Percentiles rank a stretch among this genome's conserved stretches.
Evolutionary conservation across 2,329 filamentous ascomycete genomes (phyloP).

Genomic region (Fusarium oligoseptatum): DNA sequence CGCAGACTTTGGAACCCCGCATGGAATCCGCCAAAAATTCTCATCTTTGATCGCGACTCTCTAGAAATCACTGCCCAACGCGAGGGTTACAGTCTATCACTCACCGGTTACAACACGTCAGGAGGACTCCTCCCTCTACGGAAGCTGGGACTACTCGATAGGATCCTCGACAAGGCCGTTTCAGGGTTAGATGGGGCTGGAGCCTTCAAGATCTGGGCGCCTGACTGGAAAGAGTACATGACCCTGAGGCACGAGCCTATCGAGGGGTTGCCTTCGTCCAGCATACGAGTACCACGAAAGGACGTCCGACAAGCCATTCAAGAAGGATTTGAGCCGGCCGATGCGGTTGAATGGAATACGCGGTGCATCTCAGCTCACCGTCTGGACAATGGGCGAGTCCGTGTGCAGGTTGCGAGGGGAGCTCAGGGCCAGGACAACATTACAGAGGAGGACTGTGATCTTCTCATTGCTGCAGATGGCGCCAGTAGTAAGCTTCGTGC

Average conservation of each 20-base stretch:
- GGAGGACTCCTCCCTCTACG: slow-evolving; percentile 55
- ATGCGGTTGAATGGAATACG: slow-evolving; percentile 45
- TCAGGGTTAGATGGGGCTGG: slow-evolving; percentile 49
- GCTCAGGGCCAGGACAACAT: neutral
- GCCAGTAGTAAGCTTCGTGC: slow-evolving; percentile 57
- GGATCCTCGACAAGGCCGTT: slow-evolving; percentile 49
- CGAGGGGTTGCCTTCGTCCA: slow-evolving; percentile 51
- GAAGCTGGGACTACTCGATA: slow-evolving; percentile 56
- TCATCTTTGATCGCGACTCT: slow-evolving; percentile 59
- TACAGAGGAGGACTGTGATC: slow-evolving; percentile 51
- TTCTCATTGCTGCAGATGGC: slow-evolving; percentile 62
- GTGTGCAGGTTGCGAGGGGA: slow-evolving; percentile 35
- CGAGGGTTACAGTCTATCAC: slow-evolving; percentile 56
- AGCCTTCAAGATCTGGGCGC: slow-evolving; percentile 57
- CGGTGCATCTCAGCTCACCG: slow-evolving; percentile 42
- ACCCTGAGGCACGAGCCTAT: slow-evolving; percentile 49
- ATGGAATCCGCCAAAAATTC: slow-evolving; percentile 50
- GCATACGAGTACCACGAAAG: slow-evolving; percentile 54
- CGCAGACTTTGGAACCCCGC: slow-evolving; percentile 54
- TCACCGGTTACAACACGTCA: slow-evolving; percentile 51
- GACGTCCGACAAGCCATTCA: slow-evolving; percentile 53
- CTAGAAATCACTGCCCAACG: slow-evolving; percentile 47
- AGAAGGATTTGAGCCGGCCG: slow-evolving; percentile 37
- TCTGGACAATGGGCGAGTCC: slow-evolving; percentile 42
- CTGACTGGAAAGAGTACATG: slow-evolving; percentile 52